Conservation (phyloP, 306 rosid genomes). For the Trifolium subterraneum region DNA sequence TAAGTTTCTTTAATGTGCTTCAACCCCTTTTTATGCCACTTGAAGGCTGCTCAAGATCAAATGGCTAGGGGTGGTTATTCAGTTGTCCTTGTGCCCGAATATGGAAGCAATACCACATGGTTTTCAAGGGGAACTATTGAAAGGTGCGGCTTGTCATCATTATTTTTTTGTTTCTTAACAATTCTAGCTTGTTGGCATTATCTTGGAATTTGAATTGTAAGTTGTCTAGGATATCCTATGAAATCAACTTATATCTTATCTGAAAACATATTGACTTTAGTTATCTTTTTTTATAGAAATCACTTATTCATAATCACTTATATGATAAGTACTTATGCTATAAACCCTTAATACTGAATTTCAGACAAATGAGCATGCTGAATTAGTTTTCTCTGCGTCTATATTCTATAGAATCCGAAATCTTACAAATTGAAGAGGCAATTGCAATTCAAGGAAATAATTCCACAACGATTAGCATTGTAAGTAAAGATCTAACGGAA, state of each 20-base stretch:
- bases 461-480: slow-evolving; percentile 59
- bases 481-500: slow-evolving; percentile 47
- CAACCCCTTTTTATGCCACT: slow-evolving; percentile 83
- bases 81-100: slow-evolving; percentile 73
- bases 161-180: not conserved
- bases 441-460: slow-evolving; percentile 80
- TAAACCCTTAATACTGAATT: not conserved
- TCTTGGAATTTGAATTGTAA: too few relatives aligned
- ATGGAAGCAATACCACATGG: slow-evolving; percentile 60
- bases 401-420: slow-evolving; percentile 78
- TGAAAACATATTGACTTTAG: too few relatives aligned
- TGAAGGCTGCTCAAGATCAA: slow-evolving; percentile 92
- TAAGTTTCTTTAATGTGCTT: too few relatives aligned
- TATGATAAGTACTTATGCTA: too few relatives aligned
- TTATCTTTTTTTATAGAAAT: too few relatives aligned
- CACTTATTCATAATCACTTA: too few relatives aligned
- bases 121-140: slow-evolving; percentile 82
- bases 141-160: slow-evolving; percentile 54
- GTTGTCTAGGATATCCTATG: too few relatives aligned
- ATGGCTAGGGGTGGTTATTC: slow-evolving; percentile 91
- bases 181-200: slow-evolving; percentile 21
- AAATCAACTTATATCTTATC: too few relatives aligned
- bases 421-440: slow-evolving; percentile 90
- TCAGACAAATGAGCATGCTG: not conserved
- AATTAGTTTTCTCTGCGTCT: slow-evolving; percentile 39